A percentile compares a stretch with the other conserved stretches of the same genome.
phyloP scores from a whole-genome alignment of 2,329 filamentous ascomycete species.

The Fusarium albidum region DNA sequence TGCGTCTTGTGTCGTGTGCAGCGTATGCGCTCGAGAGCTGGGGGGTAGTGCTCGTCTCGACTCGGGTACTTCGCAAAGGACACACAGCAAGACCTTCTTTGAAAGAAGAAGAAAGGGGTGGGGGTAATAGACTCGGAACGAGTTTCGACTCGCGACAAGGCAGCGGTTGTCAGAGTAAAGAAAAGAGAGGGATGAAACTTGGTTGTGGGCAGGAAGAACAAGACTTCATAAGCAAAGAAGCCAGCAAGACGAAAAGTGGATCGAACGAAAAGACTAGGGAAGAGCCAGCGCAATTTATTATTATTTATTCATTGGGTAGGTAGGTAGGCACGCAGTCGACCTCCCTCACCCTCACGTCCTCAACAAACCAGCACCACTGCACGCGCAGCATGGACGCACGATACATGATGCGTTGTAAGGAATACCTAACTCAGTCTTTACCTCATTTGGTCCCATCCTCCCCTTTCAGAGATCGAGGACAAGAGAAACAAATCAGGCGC shows the following conservation, averaged over 20 bases:
- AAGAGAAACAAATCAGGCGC: conserved; percentile 1
- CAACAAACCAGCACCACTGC: neutral
- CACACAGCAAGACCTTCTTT: neutral
- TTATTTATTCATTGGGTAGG: no score
- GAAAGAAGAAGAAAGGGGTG: no score
- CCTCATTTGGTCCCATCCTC: no score
- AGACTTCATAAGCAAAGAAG: conserved; percentile 19
- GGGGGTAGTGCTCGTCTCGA: neutral
- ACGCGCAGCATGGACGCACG: neutral
- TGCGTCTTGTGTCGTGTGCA: conserved; percentile 3
- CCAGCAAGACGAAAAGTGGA: conserved; percentile 32
- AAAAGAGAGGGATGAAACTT: conserved; percentile 6
- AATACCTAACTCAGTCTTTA: no score
- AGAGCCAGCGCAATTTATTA: neutral
- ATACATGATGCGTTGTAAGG: no score
- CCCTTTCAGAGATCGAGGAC: neutral
- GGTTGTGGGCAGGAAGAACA: conserved; percentile 21
- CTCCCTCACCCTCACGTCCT: no score
- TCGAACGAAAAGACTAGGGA: conserved; percentile 12
- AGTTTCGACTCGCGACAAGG: neutral
- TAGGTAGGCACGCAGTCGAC: no score
- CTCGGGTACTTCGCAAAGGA: neutral
- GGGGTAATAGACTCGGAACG: no score
- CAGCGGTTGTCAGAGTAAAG: neutral
- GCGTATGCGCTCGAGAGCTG: conserved; percentile 8